Evolutionary conservation across 768 basidiomycete species (phyloP), one percentile per base, ranked within the genome.

Genomic region (Auricularia sp.): DNA sequence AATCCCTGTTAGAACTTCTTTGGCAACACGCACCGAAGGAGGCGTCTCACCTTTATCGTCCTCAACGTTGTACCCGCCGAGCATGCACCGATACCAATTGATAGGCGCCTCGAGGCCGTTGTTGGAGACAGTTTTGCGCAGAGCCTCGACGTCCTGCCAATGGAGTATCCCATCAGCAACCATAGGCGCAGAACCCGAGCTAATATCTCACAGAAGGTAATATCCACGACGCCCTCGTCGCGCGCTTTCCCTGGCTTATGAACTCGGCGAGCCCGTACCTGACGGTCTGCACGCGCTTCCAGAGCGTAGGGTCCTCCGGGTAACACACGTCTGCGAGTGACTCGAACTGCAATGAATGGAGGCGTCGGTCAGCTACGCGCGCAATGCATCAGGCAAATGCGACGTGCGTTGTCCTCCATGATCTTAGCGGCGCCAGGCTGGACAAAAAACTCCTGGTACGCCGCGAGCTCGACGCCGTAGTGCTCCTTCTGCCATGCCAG

Each of bases 401-500:
- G 8, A 18, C 69, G 74, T 23, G 80, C 79, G 68, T 80, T 71
- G 11, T 76, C 70, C 64, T 77, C 75, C 36, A 80, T 72, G 0
- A 80, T 36, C 8, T 70, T 64, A 3, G 69, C 68, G 0, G 78
- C 74, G 8, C 72, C 76, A 0, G 76, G 71, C 21, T 72, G 70
- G 2, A 74, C 59, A 61, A 80, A 73, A 67, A 78, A 79, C 8
- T 63, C 62, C 76, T 75, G 76, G 66, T 79, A 78, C 6, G 80
- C 81, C 63, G 75, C 63, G 1, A 69, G 53, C 23, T 78, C 76
- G 34, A 72, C 74, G 16, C 77, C 79, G 36, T 67, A 47, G 0
- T 44, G 51, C 60, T 73, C 62, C 54, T 70, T 73, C 62, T 71
- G 68, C 36, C 67, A 63, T 58, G 73, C 71, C 39, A 76, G 68